Percentiles rank a stretch among this genome's conserved stretches.
phyloP scores from a whole-genome alignment of 2,329 filamentous ascomycete genomes.

The Aspergillus fumigatiaffinis region DNA sequence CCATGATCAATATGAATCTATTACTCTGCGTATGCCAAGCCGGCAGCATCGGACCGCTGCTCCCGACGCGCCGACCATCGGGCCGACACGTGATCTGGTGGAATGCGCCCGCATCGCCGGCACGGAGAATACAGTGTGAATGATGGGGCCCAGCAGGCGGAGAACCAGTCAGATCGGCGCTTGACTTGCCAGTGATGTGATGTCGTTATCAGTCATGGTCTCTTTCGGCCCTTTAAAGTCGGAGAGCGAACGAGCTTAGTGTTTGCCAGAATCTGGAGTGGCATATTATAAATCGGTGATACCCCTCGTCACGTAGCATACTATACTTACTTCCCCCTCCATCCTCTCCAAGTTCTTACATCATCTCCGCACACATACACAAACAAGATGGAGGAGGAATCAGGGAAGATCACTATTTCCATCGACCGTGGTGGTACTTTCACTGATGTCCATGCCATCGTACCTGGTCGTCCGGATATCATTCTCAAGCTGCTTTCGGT shows the following conservation, averaged over 20 bases:
- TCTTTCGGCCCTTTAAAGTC: background rate
- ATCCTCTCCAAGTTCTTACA: background rate
- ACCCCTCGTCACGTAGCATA: slow-evolving; percentile 3
- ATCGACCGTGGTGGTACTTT: slow-evolving; percentile 41
- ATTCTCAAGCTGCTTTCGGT: slow-evolving; percentile 40
- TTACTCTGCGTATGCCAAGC: background rate
- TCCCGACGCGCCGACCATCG: slow-evolving; percentile 16
- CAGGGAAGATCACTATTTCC: slow-evolving; percentile 34
- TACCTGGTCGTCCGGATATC: slow-evolving; percentile 35
- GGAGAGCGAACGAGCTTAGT: background rate
- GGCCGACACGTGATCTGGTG: slow-evolving; percentile 27
- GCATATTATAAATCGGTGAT: slow-evolving; percentile 11
- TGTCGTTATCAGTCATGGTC: background rate
- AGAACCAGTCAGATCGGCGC: slow-evolving; percentile 5
- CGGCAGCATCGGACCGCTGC: slow-evolving; percentile 17
- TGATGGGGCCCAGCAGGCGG: background rate
- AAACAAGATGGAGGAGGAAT: slow-evolving; percentile 20
- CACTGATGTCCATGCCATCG: slow-evolving; percentile 37
- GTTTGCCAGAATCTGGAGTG: background rate
- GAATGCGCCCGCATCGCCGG: background rate
- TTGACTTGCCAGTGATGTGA: background rate
- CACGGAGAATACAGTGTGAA: background rate
- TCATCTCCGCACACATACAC: background rate
- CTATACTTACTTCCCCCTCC: background rate
- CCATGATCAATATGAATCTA: background rate